These are phyloP conservation scores for Ceratocystis cacaofunesta DNA, from an alignment of 2,329 filamentous ascomycete genomes.

Conservation along the genomic window DNA sequence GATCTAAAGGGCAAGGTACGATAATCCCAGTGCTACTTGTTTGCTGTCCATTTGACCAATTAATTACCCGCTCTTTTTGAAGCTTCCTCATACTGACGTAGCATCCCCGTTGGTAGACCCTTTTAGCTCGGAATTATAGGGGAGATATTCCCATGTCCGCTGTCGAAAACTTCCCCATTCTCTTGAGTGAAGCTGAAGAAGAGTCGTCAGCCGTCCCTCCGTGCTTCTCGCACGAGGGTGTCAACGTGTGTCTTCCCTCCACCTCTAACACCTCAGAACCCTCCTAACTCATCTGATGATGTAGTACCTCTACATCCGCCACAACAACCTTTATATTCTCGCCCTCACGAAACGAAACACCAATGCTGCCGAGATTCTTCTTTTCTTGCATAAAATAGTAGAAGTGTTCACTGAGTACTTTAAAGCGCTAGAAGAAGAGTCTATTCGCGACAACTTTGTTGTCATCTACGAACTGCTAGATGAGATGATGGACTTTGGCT, in stretches of 20 bases:
- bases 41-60: not conserved
- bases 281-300: slow-evolving; percentile 11
- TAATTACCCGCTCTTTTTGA: not conserved
- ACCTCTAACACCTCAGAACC: slow-evolving; percentile 16
- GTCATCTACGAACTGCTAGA: slow-evolving; percentile 97
- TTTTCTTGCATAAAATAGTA: slow-evolving; percentile 95
- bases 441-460: slow-evolving; percentile 97
- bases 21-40: not conserved
- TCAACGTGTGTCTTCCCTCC: slow-evolving; percentile 57
- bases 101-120: slow-evolving; percentile 50
- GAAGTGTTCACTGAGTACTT: slow-evolving; percentile 99
- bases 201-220: slow-evolving; percentile 94
- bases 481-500: slow-evolving; percentile 99
- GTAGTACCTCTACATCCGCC: slow-evolving; percentile 95
- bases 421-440: slow-evolving; percentile 96
- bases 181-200: slow-evolving; percentile 96
- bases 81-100: slow-evolving; percentile 4
- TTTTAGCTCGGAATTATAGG: slow-evolving; percentile 93
- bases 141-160: slow-evolving; percentile 99
- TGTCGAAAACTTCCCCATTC: slow-evolving; percentile 91
- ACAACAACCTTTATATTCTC: slow-evolving; percentile 97
- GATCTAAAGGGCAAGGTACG: slow-evolving; percentile 97
- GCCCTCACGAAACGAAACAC: slow-evolving; percentile 97
- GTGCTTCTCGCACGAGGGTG: slow-evolving; percentile 96
- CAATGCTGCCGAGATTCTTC: slow-evolving; percentile 93